A percentile compares a stretch with the other conserved stretches of the same genome.
Conservation (phyloP, 2,329 filamentous ascomycete species). For the Fusarium vanettenii region DNA sequence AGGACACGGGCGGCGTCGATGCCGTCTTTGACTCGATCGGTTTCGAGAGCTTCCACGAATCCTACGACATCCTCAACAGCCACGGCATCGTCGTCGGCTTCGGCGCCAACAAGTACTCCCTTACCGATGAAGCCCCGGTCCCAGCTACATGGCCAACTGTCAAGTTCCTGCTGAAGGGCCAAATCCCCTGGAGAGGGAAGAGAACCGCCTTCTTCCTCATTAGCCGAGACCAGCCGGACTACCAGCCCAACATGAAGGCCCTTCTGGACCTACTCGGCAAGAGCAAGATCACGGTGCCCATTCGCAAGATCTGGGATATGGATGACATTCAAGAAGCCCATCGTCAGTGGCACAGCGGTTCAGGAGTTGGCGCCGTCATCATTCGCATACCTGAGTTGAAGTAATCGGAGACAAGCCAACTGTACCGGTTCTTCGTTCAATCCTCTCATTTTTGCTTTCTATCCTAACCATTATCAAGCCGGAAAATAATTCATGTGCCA, state of each 20-base stretch:
- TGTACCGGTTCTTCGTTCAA: background rate
- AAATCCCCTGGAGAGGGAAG: background rate
- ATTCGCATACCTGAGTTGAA: background rate
- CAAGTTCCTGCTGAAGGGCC: background rate
- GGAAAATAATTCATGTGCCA: too few species aligned
- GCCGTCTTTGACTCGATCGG: background rate
- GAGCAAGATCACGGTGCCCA: background rate
- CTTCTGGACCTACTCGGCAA: background rate
- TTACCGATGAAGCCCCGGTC: background rate
- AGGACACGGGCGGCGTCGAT: background rate
- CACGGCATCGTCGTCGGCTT: background rate
- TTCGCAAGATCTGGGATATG: background rate
- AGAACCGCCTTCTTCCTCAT: background rate
- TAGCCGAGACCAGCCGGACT: background rate
- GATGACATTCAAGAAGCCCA: background rate
- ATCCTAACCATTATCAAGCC: too few species aligned
- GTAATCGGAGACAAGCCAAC: background rate
- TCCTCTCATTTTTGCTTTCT: too few species aligned
- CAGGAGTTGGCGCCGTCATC: background rate
- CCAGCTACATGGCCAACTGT: background rate
- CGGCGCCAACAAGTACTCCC: background rate
- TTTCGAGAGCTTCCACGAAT: background rate
- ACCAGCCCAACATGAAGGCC: background rate
- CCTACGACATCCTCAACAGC: background rate
- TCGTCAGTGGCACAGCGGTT: background rate